phyloP scores from a whole-genome alignment of 345 rosid species.

The Alliaria petiolata region DNA sequence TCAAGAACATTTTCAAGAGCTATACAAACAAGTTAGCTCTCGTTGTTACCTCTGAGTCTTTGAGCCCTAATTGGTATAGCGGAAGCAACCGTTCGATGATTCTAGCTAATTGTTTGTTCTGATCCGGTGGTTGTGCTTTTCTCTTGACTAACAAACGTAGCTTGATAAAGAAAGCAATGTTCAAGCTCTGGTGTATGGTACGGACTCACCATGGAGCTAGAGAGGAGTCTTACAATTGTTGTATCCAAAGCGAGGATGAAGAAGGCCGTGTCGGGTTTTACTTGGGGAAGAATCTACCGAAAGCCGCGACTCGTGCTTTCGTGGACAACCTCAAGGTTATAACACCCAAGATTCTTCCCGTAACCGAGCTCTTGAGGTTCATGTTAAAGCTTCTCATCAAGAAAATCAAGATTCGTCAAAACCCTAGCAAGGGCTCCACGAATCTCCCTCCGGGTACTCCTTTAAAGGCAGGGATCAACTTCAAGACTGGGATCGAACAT shows the following conservation, averaged over 20 bases:
- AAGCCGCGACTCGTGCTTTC: conserved; percentile 68
- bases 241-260: conserved; percentile 69
- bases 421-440: conserved; percentile 17
- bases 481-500: conserved; percentile 81
- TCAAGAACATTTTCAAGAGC: conserved; percentile 53
- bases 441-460: conserved; percentile 13
- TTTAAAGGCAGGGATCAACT: conserved; percentile 50
- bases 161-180: conserved; percentile 46
- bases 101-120: conserved; percentile 73
- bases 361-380: conserved; percentile 63
- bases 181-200: conserved; percentile 67
- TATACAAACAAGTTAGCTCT: conserved; percentile 53
- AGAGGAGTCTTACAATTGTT: conserved; percentile 68
- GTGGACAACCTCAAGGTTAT: conserved; percentile 70
- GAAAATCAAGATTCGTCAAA: conserved; percentile 32
- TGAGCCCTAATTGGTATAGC: conserved; percentile 80
- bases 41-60: conserved; percentile 66
- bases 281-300: conserved; percentile 67
- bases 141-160: conserved; percentile 68
- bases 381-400: conserved; percentile 24
- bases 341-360: conserved; percentile 73
- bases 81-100: conserved; percentile 90
- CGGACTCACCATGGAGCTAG: conserved; percentile 85
- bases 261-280: conserved; percentile 62
- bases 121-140: conserved; percentile 77